Evolutionary conservation across 108 stramenopile genomes (phyloP).

Genomic region (Skeletonema potamos): DNA sequence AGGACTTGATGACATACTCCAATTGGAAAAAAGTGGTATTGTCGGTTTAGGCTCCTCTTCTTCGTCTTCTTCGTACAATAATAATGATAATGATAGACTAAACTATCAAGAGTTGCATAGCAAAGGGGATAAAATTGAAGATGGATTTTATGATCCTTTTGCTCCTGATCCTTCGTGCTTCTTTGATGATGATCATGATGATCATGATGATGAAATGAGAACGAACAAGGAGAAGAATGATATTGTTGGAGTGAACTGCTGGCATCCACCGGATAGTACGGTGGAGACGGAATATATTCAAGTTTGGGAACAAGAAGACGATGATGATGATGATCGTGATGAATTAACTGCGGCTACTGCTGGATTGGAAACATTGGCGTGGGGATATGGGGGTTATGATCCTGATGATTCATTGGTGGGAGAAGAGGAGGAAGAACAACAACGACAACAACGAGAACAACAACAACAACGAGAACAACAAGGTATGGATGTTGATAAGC

Average conservation of each 20-base stretch:
- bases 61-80: slow-evolving; percentile 6
- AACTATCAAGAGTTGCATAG: slow-evolving; percentile 31
- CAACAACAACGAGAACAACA: too few species aligned
- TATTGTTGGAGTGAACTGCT: slow-evolving; percentile 43
- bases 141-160: slow-evolving; percentile 68
- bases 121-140: slow-evolving; percentile 58
- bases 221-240: neutral
- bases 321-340: slow-evolving; percentile 15
- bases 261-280: slow-evolving; percentile 59
- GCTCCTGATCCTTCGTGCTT: slow-evolving; percentile 61
- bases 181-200: neutral
- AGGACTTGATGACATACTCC: slow-evolving; percentile 20
- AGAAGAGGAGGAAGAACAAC: neutral
- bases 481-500: too few species aligned
- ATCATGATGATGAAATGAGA: neutral
- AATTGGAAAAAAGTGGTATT: slow-evolving; percentile 19
- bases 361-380: slow-evolving; percentile 28
- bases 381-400: slow-evolving; percentile 37
- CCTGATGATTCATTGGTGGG: slow-evolving; percentile 24
- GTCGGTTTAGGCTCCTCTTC: slow-evolving; percentile 14
- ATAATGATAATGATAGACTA: slow-evolving; percentile 6
- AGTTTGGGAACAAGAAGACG: slow-evolving; percentile 46
- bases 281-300: slow-evolving; percentile 55
- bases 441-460: neutral
- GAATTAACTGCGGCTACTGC: neutral